A percentile compares a stretch with the other conserved stretches of the same genome.
Conservation (phyloP, 2,329 filamentous ascomycete genomes). For the Bertia moriformis region DNA sequence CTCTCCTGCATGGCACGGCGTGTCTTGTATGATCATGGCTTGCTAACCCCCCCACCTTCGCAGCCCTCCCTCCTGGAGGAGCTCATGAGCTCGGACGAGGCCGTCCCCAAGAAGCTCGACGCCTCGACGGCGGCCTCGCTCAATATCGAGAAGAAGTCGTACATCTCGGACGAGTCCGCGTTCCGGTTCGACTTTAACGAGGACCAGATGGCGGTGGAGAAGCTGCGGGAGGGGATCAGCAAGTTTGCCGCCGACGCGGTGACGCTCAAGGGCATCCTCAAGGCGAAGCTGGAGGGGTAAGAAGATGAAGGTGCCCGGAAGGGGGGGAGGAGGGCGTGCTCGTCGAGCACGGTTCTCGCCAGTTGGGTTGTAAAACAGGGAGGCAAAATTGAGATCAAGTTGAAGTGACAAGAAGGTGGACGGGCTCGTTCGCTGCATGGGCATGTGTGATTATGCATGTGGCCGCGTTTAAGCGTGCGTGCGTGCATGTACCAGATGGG, state of each 20-base stretch:
- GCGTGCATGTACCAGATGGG: too few species aligned
- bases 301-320: conserved; percentile 1
- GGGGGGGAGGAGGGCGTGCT: too few species aligned
- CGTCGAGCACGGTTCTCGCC: too few species aligned
- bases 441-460: too few species aligned
- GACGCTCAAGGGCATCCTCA: conserved; percentile 83
- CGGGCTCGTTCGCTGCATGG: too few species aligned
- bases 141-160: conserved; percentile 74
- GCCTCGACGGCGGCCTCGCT: conserved; percentile 48
- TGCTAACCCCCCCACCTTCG: conserved; percentile 1
- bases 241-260: conserved; percentile 95
- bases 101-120: conserved; percentile 87
- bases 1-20: not conserved
- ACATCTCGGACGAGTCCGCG: conserved; percentile 72
- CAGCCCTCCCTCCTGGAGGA: conserved; percentile 88
- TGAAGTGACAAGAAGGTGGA: too few species aligned
- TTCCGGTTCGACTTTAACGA: conserved; percentile 99
- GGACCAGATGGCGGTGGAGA: conserved; percentile 98
- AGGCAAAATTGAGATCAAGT: too few species aligned
- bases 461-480: too few species aligned
- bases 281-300: conserved; percentile 56
- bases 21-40: conserved; percentile 4
- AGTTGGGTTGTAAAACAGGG: too few species aligned
- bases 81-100: conserved; percentile 67
- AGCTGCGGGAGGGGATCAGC: conserved; percentile 97